Evolutionary conservation across 148 eudicot genomes (phyloP), one percentile per base, ranked within the genome.

Genomic region (Cornus florida): DNA sequence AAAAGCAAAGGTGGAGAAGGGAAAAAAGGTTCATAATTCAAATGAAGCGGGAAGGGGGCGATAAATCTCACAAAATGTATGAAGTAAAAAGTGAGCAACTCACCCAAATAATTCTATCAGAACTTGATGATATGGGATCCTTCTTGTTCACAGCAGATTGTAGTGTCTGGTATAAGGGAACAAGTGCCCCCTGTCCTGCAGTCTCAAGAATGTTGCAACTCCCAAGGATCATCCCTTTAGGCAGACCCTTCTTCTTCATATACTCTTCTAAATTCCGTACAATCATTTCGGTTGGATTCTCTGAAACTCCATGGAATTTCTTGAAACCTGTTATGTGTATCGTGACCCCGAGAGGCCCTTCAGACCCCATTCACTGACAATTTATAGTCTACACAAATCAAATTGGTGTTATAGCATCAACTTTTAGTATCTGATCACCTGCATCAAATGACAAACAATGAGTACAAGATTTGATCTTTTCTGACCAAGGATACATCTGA

Each of bases 261-360:
- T 83, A 92, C 60, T 90, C 92, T 81, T 85, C 81, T 60, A 96
- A 73, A 82, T 91, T 92, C 33, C 80, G 75, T 24, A 89, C 99
- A 64, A 94, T 92, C 20, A 89, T 94, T 86, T 96, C 97, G 0
- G 98, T 96, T 35, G 99, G 99, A 89, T 96, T 96, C 78, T 91
- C 99, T 22, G 97, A 87, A 82, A 96, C 99, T 75, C 99, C 99
- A 82, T 94, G 98, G 67, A 96, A 96, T 74, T 88, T 94, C 85
- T 94, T 94, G 68, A 96, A 96, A 43, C 99, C 99, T 0, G 99
- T 96, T 77, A 96, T 92, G 69, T 96, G 97, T 83, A 96, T 80
- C 20, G 89, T 91, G 48, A 92, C 91, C 33, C 89, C 78, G 32
- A 94, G 84, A 80, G 95, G 98, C 83, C 97, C 99, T 89, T 96